Percentiles rank a stretch among this genome's conserved stretches.
These are phyloP conservation scores for Sphagnum contortum DNA, from an alignment of 225 moss, liverwort and hornwort species.

Conservation along the genomic window DNA sequence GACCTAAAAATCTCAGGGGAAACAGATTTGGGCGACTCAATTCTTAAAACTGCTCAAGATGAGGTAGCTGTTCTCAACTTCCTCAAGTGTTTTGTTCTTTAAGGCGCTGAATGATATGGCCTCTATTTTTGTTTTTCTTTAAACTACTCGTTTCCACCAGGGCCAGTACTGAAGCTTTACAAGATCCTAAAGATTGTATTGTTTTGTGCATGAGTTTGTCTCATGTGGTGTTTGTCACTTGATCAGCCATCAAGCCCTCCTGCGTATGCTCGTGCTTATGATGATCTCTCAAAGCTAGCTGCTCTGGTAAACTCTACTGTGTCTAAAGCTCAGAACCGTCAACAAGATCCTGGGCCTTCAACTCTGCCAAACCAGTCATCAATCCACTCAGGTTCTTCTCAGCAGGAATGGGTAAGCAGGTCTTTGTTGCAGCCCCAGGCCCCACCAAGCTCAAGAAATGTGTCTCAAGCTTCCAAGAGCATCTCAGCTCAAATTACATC, in stretches of 20 bases:
- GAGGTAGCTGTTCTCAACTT: slow-evolving; percentile 29
- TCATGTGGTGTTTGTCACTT: no score
- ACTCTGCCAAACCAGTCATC: slow-evolving; percentile 7
- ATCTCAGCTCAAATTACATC: slow-evolving; percentile 9
- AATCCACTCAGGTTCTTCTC: slow-evolving; percentile 13
- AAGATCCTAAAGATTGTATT: no score
- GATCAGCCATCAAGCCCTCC: no score
- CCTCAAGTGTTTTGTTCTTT: not conserved
- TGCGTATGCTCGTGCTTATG: not conserved
- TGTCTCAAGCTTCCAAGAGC: slow-evolving; percentile 6
- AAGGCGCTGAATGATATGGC: no score
- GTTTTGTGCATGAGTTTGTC: no score
- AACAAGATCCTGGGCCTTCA: not conserved
- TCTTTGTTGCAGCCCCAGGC: slow-evolving; percentile 7
- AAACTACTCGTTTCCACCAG: no score
- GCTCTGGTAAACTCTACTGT: slow-evolving; percentile 2
- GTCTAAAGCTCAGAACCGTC: not conserved
- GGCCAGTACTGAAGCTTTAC: no score
- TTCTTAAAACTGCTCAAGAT: slow-evolving; percentile 19
- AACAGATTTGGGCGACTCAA: slow-evolving; percentile 10
- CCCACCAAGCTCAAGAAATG: slow-evolving; percentile 7
- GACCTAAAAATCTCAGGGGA: slow-evolving; percentile 6
- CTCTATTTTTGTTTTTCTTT: no score
- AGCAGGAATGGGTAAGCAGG: slow-evolving; percentile 10
- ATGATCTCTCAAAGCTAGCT: slow-evolving; percentile 5